phyloP scores from a whole-genome alignment of 2,329 filamentous ascomycete species.

The Ceratocystis lukuohia region DNA sequence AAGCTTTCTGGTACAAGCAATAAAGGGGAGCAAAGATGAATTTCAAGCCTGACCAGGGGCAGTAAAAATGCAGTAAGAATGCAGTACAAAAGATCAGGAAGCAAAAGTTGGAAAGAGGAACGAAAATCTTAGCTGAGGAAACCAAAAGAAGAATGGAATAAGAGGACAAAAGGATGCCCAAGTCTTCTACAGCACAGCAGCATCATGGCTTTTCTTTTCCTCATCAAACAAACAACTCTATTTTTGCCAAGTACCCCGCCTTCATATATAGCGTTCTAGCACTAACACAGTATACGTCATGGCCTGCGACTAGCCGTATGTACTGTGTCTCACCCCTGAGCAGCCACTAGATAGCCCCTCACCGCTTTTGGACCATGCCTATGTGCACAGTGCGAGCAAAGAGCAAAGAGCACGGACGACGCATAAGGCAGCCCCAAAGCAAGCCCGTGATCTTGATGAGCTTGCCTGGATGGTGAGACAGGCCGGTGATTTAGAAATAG shows the following conservation, averaged over 20 bases:
- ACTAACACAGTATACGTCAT: neutral
- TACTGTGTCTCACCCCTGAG: neutral
- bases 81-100: neutral
- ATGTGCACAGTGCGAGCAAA: neutral
- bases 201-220: neutral
- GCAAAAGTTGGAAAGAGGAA: neutral
- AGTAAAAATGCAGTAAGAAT: constrained; percentile 1
- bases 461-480: neutral
- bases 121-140: neutral
- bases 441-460: neutral
- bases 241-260: constrained; percentile 5
- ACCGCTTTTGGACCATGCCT: neutral
- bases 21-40: neutral
- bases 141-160: neutral
- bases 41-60: neutral
- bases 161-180: neutral
- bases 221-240: neutral
- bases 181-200: neutral
- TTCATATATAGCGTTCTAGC: neutral
- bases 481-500: neutral
- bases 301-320: neutral
- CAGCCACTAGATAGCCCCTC: neutral
- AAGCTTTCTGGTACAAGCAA: neutral
- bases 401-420: neutral
- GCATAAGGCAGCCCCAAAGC: neutral